Conservation (phyloP, 148 eudicot species). For the Silene conica region DNA sequence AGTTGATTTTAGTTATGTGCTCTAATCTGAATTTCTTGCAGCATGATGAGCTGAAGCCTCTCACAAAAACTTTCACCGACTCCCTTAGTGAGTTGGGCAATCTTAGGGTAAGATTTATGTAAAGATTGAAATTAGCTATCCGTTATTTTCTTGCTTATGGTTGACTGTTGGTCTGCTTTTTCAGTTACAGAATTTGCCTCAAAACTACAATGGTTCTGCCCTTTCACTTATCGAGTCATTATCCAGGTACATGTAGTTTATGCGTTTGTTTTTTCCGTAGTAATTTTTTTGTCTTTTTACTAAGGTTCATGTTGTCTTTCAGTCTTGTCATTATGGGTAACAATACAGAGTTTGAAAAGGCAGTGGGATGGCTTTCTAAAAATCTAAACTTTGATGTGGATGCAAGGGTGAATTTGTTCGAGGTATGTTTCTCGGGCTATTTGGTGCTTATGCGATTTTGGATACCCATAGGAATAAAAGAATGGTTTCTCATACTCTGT, state of each 20-base stretch:
- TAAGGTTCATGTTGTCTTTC: conserved; percentile 22
- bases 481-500: background rate
- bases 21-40: conserved; percentile 29
- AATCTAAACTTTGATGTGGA: conserved; percentile 83
- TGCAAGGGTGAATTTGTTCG: conserved; percentile 91
- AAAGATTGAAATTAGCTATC: conserved; percentile 4
- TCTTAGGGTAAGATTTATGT: conserved; percentile 48
- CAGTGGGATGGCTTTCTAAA: conserved; percentile 83
- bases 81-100: conserved; percentile 93
- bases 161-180: conserved; percentile 22
- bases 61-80: conserved; percentile 71
- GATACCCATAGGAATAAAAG: background rate
- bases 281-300: conserved; percentile 4
- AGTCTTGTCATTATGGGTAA: conserved; percentile 88
- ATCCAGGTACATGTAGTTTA: conserved; percentile 56
- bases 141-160: background rate
- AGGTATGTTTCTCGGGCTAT: conserved; percentile 40
- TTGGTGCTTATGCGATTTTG: background rate
- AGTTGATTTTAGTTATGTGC: conserved; percentile 1
- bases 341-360: conserved; percentile 78
- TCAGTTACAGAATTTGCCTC: conserved; percentile 85
- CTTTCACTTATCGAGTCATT: conserved; percentile 91
- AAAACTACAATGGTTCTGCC: conserved; percentile 83
- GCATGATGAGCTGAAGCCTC: conserved; percentile 98
- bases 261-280: background rate